These are phyloP conservation scores for Nepenthes mirabilis DNA, from an alignment of 148 eudicot species.

Conservation along the genomic window DNA sequence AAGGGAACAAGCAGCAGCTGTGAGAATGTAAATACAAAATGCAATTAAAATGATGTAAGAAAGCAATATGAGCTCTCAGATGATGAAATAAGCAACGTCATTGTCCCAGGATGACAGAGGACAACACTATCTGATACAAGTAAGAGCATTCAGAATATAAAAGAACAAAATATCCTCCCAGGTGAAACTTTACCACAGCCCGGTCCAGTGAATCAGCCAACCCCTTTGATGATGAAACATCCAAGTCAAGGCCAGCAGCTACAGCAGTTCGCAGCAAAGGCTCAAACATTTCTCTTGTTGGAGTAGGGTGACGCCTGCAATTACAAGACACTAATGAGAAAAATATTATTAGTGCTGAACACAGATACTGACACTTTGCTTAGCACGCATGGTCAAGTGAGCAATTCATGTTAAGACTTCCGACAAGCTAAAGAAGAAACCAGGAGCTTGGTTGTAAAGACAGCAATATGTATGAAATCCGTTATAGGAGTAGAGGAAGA, in stretches of 20 bases:
- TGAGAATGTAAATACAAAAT: neutral
- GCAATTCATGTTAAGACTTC: no score
- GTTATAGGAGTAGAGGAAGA: no score
- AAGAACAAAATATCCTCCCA: neutral
- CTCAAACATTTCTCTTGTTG: constrained; percentile 97
- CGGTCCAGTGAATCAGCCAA: constrained; percentile 92
- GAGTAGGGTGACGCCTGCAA: constrained; percentile 92
- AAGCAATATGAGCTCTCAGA: no score
- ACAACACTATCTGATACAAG: neutral
- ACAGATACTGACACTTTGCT: no score
- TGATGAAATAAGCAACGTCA: neutral
- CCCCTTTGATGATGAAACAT: constrained; percentile 85
- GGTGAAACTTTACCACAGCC: constrained; percentile 50
- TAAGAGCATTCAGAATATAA: neutral
- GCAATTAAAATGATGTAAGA: no score
- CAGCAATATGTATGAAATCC: no score
- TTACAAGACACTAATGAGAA: constrained; percentile 7
- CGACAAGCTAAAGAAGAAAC: no score
- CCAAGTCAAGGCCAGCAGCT: constrained; percentile 76
- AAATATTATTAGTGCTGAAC: neutral
- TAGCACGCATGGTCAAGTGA: no score
- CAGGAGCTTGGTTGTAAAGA: no score
- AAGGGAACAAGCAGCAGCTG: neutral
- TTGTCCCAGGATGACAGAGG: neutral
- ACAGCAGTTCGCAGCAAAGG: constrained; percentile 88